Base-by-base conservation (phyloP, 2,329 filamentous ascomycete genomes). In the Pyricularia sp. region DNA sequence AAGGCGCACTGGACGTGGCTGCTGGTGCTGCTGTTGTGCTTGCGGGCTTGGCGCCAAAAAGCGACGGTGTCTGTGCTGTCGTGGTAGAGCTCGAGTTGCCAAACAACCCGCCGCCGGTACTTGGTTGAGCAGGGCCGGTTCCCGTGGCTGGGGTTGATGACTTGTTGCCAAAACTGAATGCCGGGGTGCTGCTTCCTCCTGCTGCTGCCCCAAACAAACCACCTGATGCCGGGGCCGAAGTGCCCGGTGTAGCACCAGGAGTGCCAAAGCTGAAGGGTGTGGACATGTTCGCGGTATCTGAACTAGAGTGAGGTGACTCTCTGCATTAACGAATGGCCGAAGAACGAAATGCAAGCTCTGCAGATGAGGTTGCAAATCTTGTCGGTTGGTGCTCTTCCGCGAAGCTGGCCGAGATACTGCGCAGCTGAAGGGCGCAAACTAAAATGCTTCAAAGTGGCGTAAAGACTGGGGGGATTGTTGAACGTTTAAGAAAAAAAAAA, bases 111-210 rank as follows among this genome's bases (percentile, higher is more conserved):
- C 71, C 65, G 53, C 68, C 60, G 33, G 60, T 62, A 28, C 62
- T 40, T 5, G 63, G 63, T 19, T 60, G 53, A 24, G 44, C 24
- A 64, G 65, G 68, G 5, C 53, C 69, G 62, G 72, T 66, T 24
- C 65, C 71, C 40, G 70, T 71, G 4, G 74, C 65, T 10, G 75
- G 68, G 13, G 75, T 71, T 22, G 55, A 28, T 30, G 68, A 62
- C 30, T 72, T 68, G 24, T 68, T 70, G 44, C 75, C 76, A 66
- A 83, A 83, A 10, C 76, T 75, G 70, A 82, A 81, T 9, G 63
- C n/a, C 22, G 60, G 49, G 1, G 66, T 28, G 26, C 53, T 64
- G 35, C 49, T 62, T 60, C 4, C 33, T 53, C 72, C 70, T 35
- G 69, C 71, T 65, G 68, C 67, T 60, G 33, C 33, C 33, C 78